These are phyloP conservation scores for Sarocladiaceae sp. DNA, from an alignment of 2,329 filamentous ascomycete species.

Conservation along the genomic window DNA sequence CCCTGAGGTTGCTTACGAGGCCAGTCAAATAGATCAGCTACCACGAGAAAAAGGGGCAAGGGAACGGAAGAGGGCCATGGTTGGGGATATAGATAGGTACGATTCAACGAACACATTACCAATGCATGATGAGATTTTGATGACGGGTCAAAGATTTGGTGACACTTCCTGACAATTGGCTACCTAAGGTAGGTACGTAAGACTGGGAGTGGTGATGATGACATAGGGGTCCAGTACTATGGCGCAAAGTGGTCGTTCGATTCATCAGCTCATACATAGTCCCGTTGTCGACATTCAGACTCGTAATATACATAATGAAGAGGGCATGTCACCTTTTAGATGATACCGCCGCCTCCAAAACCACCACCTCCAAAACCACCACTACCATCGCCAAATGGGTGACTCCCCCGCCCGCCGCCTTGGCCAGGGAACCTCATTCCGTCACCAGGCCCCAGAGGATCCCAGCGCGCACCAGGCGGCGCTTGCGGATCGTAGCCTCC, in stretches of 20 bases:
- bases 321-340: constrained; percentile 17
- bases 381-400: constrained; percentile 9
- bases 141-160: too few species aligned
- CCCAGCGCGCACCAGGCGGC: constrained; percentile 86
- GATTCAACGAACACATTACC: constrained; percentile 6
- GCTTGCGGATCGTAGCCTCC: constrained; percentile 55
- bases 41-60: neutral
- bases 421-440: constrained; percentile 40
- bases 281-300: too few species aligned
- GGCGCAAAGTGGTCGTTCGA: too few species aligned
- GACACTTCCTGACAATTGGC: too few species aligned
- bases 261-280: too few species aligned
- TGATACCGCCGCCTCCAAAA: constrained; percentile 27
- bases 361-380: constrained; percentile 33
- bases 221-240: too few species aligned
- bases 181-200: too few species aligned
- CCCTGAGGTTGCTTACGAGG: too few species aligned
- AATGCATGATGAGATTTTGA: neutral
- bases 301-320: too few species aligned
- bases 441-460: constrained; percentile 71
- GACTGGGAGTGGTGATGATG: too few species aligned
- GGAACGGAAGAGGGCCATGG: neutral
- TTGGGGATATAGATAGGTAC: constrained; percentile 7
- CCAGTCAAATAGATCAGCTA: neutral
- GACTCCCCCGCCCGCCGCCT: constrained; percentile 25